phyloP scores from a whole-genome alignment of 148 eudicot species.

The Vaccinium myrtillus region DNA sequence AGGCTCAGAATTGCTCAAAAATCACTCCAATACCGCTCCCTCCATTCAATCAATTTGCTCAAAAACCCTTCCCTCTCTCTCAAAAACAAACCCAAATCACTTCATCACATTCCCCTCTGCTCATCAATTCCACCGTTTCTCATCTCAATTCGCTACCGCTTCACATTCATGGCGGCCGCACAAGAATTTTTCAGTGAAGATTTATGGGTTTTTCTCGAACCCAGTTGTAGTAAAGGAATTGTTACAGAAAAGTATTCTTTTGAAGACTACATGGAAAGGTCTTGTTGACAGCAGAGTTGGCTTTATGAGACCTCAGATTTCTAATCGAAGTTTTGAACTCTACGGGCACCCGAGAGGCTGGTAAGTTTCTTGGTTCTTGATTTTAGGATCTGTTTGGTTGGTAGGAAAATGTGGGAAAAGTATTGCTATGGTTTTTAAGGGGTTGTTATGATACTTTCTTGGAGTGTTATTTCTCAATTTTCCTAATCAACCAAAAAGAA shows the following conservation, averaged over 20 bases:
- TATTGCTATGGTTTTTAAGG: background rate
- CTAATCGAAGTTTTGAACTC: constrained; percentile 20
- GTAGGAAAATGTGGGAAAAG: background rate
- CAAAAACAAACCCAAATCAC: constrained; percentile 22
- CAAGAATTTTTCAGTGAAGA: constrained; percentile 4
- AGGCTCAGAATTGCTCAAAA: constrained; percentile 30
- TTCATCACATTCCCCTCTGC: constrained; percentile 1
- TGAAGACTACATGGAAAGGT: constrained; percentile 25
- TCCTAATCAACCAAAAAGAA: background rate
- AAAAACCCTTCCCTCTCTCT: constrained; percentile 19
- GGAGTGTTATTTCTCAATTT: background rate
- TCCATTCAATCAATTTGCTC: constrained; percentile 12
- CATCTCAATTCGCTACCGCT: constrained; percentile 17
- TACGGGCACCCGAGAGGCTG: constrained; percentile 29
- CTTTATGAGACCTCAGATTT: constrained; percentile 9
- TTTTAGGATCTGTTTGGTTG: constrained; percentile 6
- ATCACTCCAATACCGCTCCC: constrained; percentile 1
- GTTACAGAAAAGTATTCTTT: constrained; percentile 22
- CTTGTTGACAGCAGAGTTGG: constrained; percentile 23
- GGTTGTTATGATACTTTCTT: too few species aligned
- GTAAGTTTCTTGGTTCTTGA: constrained; percentile 24
- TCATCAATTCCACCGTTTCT: constrained; percentile 20
- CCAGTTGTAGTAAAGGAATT: constrained; percentile 27
- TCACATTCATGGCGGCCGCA: constrained; percentile 24
- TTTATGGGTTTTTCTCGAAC: constrained; percentile 37